Base-by-base conservation (phyloP, 2,329 filamentous ascomycete species). In the Ceratocystis colombiana region DNA sequence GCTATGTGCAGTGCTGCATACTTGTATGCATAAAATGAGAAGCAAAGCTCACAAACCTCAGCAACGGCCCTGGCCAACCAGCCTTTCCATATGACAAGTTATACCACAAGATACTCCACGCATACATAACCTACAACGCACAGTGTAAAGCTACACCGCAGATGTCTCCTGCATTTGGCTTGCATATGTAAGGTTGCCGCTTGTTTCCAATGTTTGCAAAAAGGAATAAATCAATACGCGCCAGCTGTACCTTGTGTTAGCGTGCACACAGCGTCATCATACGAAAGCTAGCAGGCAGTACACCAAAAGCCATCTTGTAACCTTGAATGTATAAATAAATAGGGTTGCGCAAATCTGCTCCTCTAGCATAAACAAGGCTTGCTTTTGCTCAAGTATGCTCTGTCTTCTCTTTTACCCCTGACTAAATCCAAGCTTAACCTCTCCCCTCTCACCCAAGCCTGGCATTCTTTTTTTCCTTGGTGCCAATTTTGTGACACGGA, bases 401-500 rank as follows among this genome's bases (percentile, higher is more conserved):
- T 20, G 6, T 53, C 20, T 53, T 22, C 48, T 53, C n/a, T 15
- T 28, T 53, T 59, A 37, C 55, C 55, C 55, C 55, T 59, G 55
- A 59, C 55, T 59, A 33, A 59, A 30, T 30, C 55, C 55, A 22
- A 59, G 8, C 55, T 59, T 8, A 59, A 41, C 10, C 55, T 33
- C 50, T 55, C 20, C 25, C 20, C 50, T 59, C 25, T 33, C 22
- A 8, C 28, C 33, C 28, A 30, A 30, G 55, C 55, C 33, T 48
- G 46, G 8, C 5, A 22, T 20, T 25, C 48, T 15, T 53, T 28
- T 50, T n/a, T 59, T 30, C 55, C 55, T 59, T 59, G 55, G 33
- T 59, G 55, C 28, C 55, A 59, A 59, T 59, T 59, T 37, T 37
- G 30, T 59, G 6, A 59, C 55, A 59, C 55, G 55, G 55, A 59